A percentile compares a stretch with the other conserved stretches of the same genome.
These are phyloP conservation scores for Gynandropsis gynandra DNA, from an alignment of 345 rosid species.

Conservation along the genomic window DNA sequence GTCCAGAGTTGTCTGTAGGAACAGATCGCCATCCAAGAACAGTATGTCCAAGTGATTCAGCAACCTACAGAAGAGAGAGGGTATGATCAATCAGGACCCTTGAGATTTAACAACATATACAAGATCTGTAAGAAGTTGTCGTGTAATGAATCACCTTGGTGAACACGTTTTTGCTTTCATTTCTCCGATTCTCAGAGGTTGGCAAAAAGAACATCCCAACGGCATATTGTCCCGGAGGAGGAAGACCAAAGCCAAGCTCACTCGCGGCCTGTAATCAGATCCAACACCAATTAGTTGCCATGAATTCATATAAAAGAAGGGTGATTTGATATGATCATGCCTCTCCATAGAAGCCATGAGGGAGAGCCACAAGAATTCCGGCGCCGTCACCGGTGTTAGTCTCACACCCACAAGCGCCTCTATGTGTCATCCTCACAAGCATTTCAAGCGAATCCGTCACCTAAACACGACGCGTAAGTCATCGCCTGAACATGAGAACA, in stretches of 20 bases:
- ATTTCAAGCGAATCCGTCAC: conserved; percentile 92
- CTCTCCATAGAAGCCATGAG: conserved; percentile 74
- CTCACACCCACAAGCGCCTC: conserved; percentile 99
- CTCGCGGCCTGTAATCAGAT: conserved; percentile 44
- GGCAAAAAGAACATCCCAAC: conserved; percentile 98
- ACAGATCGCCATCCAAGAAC: conserved; percentile 94
- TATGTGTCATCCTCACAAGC: conserved; percentile 87
- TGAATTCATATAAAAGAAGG: neutral
- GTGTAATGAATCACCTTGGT: conserved; percentile 43
- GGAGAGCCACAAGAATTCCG: conserved; percentile 86
- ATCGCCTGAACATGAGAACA: neutral
- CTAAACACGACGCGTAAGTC: conserved; percentile 26
- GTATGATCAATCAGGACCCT: neutral
- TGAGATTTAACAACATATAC: neutral
- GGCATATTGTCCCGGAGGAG: conserved; percentile 74
- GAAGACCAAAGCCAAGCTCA: conserved; percentile 77
- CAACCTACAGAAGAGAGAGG: conserved; percentile 44
- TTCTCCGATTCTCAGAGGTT: conserved; percentile 56
- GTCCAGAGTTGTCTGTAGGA: conserved; percentile 73
- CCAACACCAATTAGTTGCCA: conserved; percentile 4
- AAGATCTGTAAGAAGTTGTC: neutral
- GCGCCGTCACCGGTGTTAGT: conserved; percentile 98
- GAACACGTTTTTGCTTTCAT: conserved; percentile 78
- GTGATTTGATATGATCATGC: conserved; percentile 22
- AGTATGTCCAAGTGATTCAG: conserved; percentile 88